Evolutionary conservation across 495 filamentous ascomycete genomes (phyloP), one percentile per base, ranked within the genome.

Genomic region (Penicillium soppii): DNA sequence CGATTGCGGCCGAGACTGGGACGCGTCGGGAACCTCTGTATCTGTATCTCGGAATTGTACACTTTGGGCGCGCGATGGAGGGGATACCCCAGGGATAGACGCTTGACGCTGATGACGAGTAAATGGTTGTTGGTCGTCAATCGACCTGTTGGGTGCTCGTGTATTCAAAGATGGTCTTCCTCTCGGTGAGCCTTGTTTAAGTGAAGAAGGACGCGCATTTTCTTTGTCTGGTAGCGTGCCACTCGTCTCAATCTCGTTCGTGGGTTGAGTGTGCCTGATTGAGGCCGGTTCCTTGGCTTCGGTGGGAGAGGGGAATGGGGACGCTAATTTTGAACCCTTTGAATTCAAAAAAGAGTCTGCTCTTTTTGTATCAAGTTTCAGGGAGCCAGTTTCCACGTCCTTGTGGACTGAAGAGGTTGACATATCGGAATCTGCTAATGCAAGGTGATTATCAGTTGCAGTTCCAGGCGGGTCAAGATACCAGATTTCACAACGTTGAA

Each of bases 31-130:
- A 21, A 73, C 71, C 46, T 73, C 71, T 19, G 55, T 67, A 27
- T 79, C 68, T 10, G 83, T 74, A 45, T 79, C 66, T 22, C 74
- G 76, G 58, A 89, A 89, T 54, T 89, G 86, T 10, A 89, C 85
- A 54, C 80, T 87, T 16, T 76, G 78, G 39, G 79, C 69, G 19
- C 73, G 73, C 7, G 78, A 74, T 1, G 75, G 69, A 21, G 72
- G 75, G 16, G 69, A 66, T n/a, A 67, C 50, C 17, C 71, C 74
- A 7, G 65, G 53, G 4, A 62, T 23, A 13, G 69, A 66, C 8
- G 60, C 38, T 33, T 63, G 68, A n/a, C 56, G 54, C 17, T 60
- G 63, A 19, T 63, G 62, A 12, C 41, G 56, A 16, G 27, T 61
- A 32, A 41, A 29, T 29, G 59, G 54, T 38, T 59, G 56, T 10